Evolutionary conservation across 176 grass and related monocot genomes (phyloP).

Genomic region (Oropetium thomaeum): DNA sequence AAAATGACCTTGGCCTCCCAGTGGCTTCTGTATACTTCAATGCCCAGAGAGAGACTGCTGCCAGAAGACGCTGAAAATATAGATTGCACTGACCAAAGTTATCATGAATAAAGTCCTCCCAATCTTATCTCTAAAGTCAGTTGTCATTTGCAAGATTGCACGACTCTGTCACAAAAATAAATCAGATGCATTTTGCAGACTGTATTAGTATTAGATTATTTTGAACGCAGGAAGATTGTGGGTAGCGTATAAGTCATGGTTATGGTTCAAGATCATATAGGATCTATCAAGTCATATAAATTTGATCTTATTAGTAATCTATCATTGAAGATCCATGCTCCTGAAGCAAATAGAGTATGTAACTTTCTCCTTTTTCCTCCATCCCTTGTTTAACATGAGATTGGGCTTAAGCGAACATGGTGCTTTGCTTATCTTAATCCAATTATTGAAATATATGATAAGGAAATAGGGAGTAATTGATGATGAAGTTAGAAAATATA

Average conservation of each 20-base stretch:
- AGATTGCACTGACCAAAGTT: neutral
- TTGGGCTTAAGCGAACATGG: neutral
- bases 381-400: neutral
- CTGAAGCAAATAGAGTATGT: neutral
- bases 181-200: conserved; percentile 32
- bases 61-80: conserved; percentile 57
- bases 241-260: conserved; percentile 16
- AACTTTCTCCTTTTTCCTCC: neutral
- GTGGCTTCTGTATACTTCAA: conserved; percentile 95
- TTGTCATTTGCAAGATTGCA: conserved; percentile 2
- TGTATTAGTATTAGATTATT: conserved; percentile 31
- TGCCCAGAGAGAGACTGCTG: conserved; percentile 81
- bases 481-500: conserved; percentile 2
- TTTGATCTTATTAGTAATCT: neutral
- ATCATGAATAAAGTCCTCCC: conserved; percentile 20
- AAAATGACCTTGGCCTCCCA: conserved; percentile 74
- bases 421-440: neutral
- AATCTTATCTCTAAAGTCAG: neutral
- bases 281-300: neutral
- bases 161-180: conserved; percentile 33
- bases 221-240: neutral
- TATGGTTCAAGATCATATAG: neutral
- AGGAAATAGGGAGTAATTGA: no score
- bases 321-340: neutral
- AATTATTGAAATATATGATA: no score